Conservation (phyloP, 805 yeast genomes). For the Saccharomyces cerevisiae region DNA sequence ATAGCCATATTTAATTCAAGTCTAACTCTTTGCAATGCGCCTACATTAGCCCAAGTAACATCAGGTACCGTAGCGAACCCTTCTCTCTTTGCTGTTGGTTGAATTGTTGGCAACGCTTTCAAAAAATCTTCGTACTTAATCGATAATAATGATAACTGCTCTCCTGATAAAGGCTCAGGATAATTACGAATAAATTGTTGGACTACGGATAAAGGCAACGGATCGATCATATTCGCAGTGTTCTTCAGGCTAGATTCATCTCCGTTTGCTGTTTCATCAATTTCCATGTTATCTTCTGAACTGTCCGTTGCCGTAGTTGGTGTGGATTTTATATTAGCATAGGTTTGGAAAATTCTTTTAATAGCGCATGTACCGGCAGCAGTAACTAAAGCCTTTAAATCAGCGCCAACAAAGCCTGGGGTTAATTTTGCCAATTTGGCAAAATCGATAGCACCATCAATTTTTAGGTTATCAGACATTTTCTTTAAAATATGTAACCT, state of each 20-base stretch:
- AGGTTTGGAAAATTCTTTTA: slow-evolving; percentile 72
- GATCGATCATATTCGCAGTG: slow-evolving; percentile 29
- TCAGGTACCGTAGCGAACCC: slow-evolving; percentile 98
- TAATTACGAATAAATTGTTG: slow-evolving; percentile 64
- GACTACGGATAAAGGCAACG: slow-evolving; percentile 50
- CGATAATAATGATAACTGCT: slow-evolving; percentile 66
- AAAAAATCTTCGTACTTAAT: slow-evolving; percentile 75
- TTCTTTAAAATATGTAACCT: slow-evolving; percentile 68
- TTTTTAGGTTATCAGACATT: slow-evolving; percentile 58
- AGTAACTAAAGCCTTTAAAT: slow-evolving; percentile 82
- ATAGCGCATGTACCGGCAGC: slow-evolving; percentile 95
- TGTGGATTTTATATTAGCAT: slow-evolving; percentile 15
- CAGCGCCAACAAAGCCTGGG: slow-evolving; percentile 98
- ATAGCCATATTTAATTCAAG: slow-evolving; percentile 94
- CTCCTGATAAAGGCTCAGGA: slow-evolving; percentile 70
- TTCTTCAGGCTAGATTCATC: slow-evolving; percentile 21
- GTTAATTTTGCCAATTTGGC: slow-evolving; percentile 76
- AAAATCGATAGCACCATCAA: slow-evolving; percentile 66
- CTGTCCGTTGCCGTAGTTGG: slow-evolving; percentile 2
- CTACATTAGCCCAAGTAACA: slow-evolving; percentile 91
- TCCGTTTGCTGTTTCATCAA: slow-evolving; percentile 9
- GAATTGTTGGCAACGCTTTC: slow-evolving; percentile 82
- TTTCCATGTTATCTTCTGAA: slow-evolving; percentile 27
- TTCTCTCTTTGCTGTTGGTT: slow-evolving; percentile 95
- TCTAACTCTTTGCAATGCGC: slow-evolving; percentile 74